Base-by-base conservation (phyloP, 306 rosid genomes). In the Prunus davidiana region DNA sequence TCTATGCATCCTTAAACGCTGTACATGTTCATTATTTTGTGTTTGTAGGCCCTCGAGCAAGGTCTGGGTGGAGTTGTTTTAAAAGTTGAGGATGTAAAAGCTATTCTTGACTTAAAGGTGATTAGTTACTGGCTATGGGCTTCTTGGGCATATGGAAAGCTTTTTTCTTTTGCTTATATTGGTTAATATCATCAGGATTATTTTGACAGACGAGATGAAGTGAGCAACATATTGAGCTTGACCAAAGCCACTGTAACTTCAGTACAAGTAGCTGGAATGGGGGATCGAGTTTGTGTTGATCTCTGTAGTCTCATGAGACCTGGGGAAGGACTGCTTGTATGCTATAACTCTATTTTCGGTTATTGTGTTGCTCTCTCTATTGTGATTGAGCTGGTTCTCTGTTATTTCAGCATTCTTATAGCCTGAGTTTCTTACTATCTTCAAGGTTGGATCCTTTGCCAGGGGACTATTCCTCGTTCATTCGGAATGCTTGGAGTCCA, bases 261-360 rank as follows among this genome's bases (percentile, higher is more conserved):
- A 45, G 87, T 92, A 72, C 87, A 92, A 62, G 91, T 79, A 24
- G 84, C 80, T 76, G 96, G 98, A 76, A 92, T 94, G 96, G 97
- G 98, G 30, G 98, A 94, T 86, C 96, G 96, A 8, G 95, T 92
- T 78, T 94, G 97, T 76, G 97, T 94, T 1, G 98, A 94, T 80
- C 97, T 94, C 43, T 94, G 97, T 72, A 87, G 93, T 83, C 92
- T 94, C 71, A 86, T 92, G 96, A 90, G 81, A 74, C 96, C 95
- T 0, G 95, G 98, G 58, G 98, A 94, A 92, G 97, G 96, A 81
- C 96, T 94, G 84, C 87, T 94, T 18, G 98, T 92, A 85, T 56
- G 83, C 74, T 34, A 81, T 57, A 22, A 6, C 70, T 69, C 84
- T 54, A 81, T 34, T 55, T 60, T 60, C 56, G n/a, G 66, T 46